A percentile compares a stretch with the other conserved stretches of the same genome.
These are phyloP conservation scores for Metschnikowia drakensbergensis DNA, from an alignment of 805 yeast species.

Conservation along the genomic window DNA sequence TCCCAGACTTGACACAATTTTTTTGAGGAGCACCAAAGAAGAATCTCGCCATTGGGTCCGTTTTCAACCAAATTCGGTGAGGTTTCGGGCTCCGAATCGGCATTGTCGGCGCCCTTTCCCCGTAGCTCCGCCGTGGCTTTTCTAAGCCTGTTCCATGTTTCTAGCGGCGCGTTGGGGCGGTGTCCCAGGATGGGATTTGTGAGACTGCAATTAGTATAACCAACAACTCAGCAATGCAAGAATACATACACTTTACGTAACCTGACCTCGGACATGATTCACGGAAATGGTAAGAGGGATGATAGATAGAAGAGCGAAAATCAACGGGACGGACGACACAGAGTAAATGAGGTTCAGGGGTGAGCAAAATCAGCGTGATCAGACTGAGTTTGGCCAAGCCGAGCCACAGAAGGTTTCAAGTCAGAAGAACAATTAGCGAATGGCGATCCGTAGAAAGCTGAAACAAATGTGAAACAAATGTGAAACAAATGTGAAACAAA, in stretches of 20 bases:
- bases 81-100: not conserved
- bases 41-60: conserved; percentile 33
- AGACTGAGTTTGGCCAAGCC: no score
- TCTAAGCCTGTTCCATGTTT: conserved; percentile 41
- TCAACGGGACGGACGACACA: no score
- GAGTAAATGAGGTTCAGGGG: no score
- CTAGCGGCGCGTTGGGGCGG: conserved; percentile 37
- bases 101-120: not conserved
- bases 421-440: no score
- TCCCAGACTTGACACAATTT: conserved; percentile 32
- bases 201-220: conserved; percentile 20
- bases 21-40: conserved; percentile 22
- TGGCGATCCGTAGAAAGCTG: not conserved
- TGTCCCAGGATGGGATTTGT: conserved; percentile 35
- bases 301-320: no score
- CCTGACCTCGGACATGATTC: not conserved
- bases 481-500: not conserved
- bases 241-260: not conserved
- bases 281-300: no score
- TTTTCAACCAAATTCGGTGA: conserved; percentile 18
- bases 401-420: not conserved
- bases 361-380: no score
- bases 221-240: not conserved
- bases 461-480: not conserved
- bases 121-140: conserved; percentile 21